phyloP scores from a whole-genome alignment of 2,329 filamentous ascomycete genomes.

The Thielaviopsis populi region DNA sequence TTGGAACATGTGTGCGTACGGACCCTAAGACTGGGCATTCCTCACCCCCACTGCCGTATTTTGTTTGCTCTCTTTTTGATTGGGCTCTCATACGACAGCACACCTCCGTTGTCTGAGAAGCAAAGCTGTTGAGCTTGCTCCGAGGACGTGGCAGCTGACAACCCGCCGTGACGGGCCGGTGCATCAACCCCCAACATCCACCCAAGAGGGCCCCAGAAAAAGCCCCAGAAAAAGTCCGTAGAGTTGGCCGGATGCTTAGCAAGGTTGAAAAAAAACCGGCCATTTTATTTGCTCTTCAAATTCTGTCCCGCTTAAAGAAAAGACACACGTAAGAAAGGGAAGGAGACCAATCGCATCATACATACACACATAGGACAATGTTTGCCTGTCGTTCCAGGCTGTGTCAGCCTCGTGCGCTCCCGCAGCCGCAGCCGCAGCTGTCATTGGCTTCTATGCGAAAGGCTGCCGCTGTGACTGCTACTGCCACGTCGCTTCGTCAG shows the following conservation, averaged over 20 bases:
- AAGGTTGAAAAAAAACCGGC: not conserved
- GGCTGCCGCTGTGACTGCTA: not conserved
- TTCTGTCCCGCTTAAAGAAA: not conserved
- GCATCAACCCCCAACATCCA: not conserved
- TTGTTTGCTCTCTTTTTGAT: too few relatives aligned
- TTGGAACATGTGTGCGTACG: too few relatives aligned
- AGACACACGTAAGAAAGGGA: not conserved
- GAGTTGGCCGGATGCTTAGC: slow-evolving; percentile 13
- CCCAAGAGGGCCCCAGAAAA: not conserved
- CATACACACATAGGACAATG: not conserved
- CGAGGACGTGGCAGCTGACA: not conserved
- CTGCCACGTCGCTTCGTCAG: slow-evolving; percentile 4
- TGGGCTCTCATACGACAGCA: not conserved
- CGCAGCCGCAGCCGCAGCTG: slow-evolving; percentile 10
- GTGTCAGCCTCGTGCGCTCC: slow-evolving; percentile 15
- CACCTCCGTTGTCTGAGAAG: not conserved
- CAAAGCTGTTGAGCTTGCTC: not conserved
- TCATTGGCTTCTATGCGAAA: slow-evolving; percentile 10
- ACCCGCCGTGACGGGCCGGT: not conserved
- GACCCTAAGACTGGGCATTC: too few relatives aligned
- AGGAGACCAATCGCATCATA: not conserved
- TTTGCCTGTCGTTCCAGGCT: slow-evolving; percentile 7
- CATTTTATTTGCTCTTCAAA: slow-evolving; percentile 2
- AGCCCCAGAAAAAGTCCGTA: not conserved
- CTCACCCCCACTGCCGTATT: too few relatives aligned